A percentile compares a stretch with the other conserved stretches of the same genome.
Evolutionary conservation across 805 yeast species (phyloP).

Genomic region (Kuraishia hungarica): DNA sequence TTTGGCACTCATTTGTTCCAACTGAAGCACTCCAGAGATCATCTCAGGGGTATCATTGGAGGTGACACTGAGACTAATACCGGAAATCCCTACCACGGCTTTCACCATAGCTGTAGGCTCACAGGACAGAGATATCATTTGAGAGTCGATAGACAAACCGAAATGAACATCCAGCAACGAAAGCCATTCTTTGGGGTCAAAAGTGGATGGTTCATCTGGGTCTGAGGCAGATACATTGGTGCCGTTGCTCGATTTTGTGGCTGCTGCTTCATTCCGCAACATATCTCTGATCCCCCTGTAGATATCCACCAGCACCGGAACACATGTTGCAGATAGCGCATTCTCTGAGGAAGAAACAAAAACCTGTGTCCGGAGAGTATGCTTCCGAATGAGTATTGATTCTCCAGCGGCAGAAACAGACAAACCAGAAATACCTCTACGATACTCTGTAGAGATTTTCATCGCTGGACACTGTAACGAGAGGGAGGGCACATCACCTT

Average conservation of each 20-base stretch:
- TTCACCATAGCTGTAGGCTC: conserved; percentile 92
- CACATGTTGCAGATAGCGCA: conserved; percentile 60
- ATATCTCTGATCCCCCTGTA: conserved; percentile 38
- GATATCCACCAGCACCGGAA: conserved; percentile 66
- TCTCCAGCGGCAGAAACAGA: not conserved
- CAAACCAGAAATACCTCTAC: conserved; percentile 18
- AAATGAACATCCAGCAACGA: conserved; percentile 21
- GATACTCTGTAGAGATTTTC: conserved; percentile 45
- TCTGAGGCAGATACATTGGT: not conserved
- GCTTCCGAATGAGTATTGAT: conserved; percentile 24
- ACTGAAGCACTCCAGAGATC: conserved; percentile 30
- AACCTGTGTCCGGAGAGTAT: conserved; percentile 41
- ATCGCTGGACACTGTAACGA: conserved; percentile 72
- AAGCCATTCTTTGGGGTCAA: not conserved
- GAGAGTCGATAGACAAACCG: conserved; percentile 61
- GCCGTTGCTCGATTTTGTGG: not conserved
- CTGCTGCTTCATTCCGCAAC: conserved; percentile 25
- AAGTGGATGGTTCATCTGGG: not conserved
- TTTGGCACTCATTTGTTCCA: conserved; percentile 57
- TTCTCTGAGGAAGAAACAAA: conserved; percentile 66
- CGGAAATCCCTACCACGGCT: conserved; percentile 69
- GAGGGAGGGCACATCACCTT: conserved; percentile 39
- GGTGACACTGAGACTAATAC: conserved; percentile 32
- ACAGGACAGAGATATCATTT: conserved; percentile 73
- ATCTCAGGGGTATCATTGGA: not conserved